Conservation (phyloP, 1,139 yeast species). For the Pichia sp. region DNA sequence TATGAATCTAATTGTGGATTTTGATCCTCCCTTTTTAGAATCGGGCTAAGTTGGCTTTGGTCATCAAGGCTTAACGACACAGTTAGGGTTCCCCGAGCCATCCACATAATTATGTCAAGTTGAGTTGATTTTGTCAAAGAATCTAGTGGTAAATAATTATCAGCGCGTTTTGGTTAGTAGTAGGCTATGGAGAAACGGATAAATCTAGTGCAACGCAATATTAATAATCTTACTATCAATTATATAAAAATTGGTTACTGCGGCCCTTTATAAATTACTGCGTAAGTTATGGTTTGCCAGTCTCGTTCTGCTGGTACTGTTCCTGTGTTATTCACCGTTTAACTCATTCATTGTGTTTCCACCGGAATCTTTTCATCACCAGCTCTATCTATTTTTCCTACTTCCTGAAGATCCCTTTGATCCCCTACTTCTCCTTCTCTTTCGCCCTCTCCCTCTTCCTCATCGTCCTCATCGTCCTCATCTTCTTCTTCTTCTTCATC, state of each 20-base stretch:
- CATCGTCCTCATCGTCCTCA: conserved; percentile 10
- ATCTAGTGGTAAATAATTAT: too few species aligned
- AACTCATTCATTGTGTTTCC: not conserved
- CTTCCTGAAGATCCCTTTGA: not conserved
- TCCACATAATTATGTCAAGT: too few species aligned
- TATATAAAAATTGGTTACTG: not conserved
- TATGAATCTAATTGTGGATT: not conserved
- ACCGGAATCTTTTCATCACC: not conserved
- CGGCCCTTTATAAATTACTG: conserved; percentile 1
- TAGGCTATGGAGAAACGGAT: too few species aligned
- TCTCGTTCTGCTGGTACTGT: not conserved
- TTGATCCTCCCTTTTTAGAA: not conserved
- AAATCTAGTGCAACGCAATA: not conserved
- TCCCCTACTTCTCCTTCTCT: not conserved
- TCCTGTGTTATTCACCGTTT: not conserved
- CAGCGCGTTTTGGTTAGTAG: not conserved
- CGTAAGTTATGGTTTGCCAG: not conserved
- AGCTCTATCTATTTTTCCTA: not conserved
- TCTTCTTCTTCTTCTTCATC: conserved; percentile 12
- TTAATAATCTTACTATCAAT: not conserved
- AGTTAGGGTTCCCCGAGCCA: too few species aligned
- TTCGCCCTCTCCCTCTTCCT: conserved; percentile 10
- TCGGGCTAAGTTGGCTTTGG: not conserved
- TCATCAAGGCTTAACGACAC: not conserved
- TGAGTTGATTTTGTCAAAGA: too few species aligned